A percentile compares a stretch with the other conserved stretches of the same genome.
Evolutionary conservation across 176 grass and related monocot genomes (phyloP).

Genomic region (Puccinellia tenuiflora): DNA sequence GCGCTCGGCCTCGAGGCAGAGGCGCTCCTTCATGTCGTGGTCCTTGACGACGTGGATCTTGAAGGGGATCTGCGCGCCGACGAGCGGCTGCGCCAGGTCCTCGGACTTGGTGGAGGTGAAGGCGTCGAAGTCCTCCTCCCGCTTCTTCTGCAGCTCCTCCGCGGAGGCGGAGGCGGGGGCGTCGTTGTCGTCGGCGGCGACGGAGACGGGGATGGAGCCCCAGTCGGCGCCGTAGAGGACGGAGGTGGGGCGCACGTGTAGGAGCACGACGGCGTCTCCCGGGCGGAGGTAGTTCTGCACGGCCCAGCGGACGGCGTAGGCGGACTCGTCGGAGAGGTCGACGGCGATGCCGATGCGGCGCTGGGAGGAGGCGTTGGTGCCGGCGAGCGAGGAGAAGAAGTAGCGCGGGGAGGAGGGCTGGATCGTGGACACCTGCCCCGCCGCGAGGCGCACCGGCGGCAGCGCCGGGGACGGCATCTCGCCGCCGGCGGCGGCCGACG

Average conservation of each 20-base stretch:
- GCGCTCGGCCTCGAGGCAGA: conserved; percentile 87
- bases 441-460: conserved; percentile 27
- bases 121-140: conserved; percentile 74
- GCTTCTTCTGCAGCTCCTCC: conserved; percentile 64
- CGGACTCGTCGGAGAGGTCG: conserved; percentile 91
- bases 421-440: conserved; percentile 30
- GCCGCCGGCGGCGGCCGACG: conserved; percentile 5
- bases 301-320: conserved; percentile 74
- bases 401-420: conserved; percentile 54
- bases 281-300: conserved; percentile 96
- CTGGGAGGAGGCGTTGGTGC: conserved; percentile 16
- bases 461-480: conserved; percentile 11
- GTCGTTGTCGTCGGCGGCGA: conserved; percentile 11
- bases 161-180: neutral
- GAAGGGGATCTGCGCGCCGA: conserved; percentile 69
- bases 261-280: conserved; percentile 76
- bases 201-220: conserved; percentile 68
- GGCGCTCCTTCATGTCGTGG: conserved; percentile 97
- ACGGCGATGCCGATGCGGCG: conserved; percentile 89
- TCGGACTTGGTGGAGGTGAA: conserved; percentile 75
- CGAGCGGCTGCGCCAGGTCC: conserved; percentile 79
- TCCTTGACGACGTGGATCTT: conserved; percentile 95
- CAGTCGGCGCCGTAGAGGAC: conserved; percentile 91
- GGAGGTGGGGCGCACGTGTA: conserved; percentile 75
- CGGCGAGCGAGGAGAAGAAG: conserved; percentile 52